These are phyloP conservation scores for Iberis amara DNA, from an alignment of 441 rosid species.

Conservation along the genomic window DNA sequence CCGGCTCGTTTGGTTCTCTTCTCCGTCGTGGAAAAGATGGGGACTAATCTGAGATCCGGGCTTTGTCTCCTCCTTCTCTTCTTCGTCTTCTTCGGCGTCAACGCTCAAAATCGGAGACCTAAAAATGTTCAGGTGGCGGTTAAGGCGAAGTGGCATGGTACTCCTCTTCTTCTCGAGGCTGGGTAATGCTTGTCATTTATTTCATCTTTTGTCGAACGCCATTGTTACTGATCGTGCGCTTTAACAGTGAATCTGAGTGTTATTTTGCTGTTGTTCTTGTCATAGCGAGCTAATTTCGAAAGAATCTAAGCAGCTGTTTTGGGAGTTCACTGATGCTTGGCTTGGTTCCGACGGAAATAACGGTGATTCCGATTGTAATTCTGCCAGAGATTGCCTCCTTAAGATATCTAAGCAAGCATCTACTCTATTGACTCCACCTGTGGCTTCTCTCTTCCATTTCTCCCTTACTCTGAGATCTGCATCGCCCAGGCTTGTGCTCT, in stretches of 20 bases:
- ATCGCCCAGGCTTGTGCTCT: constrained; percentile 86
- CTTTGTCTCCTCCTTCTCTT: constrained; percentile 38
- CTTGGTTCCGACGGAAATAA: constrained; percentile 40
- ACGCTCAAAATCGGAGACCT: constrained; percentile 63
- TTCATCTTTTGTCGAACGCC: constrained; percentile 10
- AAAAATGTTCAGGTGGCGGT: constrained; percentile 92
- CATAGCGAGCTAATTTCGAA: constrained; percentile 78
- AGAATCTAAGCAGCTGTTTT: constrained; percentile 72
- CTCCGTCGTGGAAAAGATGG: constrained; percentile 45
- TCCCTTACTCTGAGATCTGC: constrained; percentile 87
- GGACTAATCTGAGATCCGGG: constrained; percentile 57
- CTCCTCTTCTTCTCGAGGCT: constrained; percentile 94
- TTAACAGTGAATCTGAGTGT: constrained; percentile 15
- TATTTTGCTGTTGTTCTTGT: constrained; percentile 12
- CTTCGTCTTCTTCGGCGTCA: constrained; percentile 37
- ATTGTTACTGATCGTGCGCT: constrained; percentile 3
- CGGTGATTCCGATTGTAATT: constrained; percentile 42
- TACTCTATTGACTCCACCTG: constrained; percentile 48
- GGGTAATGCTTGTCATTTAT: constrained; percentile 43
- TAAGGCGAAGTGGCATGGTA: constrained; percentile 92
- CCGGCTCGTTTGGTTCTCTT: constrained; percentile 21
- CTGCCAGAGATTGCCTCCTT: constrained; percentile 76
- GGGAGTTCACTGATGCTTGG: constrained; percentile 91
- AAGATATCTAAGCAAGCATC: constrained; percentile 54
- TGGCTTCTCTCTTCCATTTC: constrained; percentile 75